phyloP scores from a whole-genome alignment of 1,284 basidiomycete genomes.

The Bjerkandera adusta region DNA sequence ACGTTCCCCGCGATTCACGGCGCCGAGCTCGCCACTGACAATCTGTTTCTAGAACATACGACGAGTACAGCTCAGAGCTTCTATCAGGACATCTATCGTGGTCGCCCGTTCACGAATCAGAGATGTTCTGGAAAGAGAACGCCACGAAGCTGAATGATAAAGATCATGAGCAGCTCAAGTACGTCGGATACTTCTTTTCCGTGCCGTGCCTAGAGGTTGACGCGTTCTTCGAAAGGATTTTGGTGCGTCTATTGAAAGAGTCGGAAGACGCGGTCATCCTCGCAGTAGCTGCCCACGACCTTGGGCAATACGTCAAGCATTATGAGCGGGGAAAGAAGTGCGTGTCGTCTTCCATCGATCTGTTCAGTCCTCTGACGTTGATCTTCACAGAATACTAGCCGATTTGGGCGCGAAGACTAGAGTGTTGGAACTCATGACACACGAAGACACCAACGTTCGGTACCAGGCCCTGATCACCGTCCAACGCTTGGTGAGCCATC shows the following conservation, averaged over 20 bases:
- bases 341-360: slow-evolving; percentile 22
- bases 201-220: neutral
- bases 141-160: slow-evolving; percentile 81
- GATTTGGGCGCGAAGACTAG: slow-evolving; percentile 86
- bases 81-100: slow-evolving; percentile 89
- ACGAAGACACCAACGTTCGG: slow-evolving; percentile 85
- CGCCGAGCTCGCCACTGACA: neutral
- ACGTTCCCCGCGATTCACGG: slow-evolving; percentile 25
- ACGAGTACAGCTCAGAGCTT: slow-evolving; percentile 93
- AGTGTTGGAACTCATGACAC: slow-evolving; percentile 94
- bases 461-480: slow-evolving; percentile 89
- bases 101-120: slow-evolving; percentile 94
- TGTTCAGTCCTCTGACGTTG: slow-evolving; percentile 8
- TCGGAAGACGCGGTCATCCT: slow-evolving; percentile 75
- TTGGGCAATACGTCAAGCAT: slow-evolving; percentile 93
- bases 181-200: neutral
- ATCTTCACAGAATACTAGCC: slow-evolving; percentile 60
- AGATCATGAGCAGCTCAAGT: slow-evolving; percentile 83
- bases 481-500: slow-evolving; percentile 78
- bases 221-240: slow-evolving; percentile 47
- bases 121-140: slow-evolving; percentile 98
- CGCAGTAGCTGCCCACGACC: slow-evolving; percentile 87
- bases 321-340: slow-evolving; percentile 90
- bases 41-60: slow-evolving; percentile 75
- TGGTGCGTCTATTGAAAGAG: slow-evolving; percentile 73